phyloP scores from a whole-genome alignment of 148 eudicot species.

The Chenopodium suecicum region DNA sequence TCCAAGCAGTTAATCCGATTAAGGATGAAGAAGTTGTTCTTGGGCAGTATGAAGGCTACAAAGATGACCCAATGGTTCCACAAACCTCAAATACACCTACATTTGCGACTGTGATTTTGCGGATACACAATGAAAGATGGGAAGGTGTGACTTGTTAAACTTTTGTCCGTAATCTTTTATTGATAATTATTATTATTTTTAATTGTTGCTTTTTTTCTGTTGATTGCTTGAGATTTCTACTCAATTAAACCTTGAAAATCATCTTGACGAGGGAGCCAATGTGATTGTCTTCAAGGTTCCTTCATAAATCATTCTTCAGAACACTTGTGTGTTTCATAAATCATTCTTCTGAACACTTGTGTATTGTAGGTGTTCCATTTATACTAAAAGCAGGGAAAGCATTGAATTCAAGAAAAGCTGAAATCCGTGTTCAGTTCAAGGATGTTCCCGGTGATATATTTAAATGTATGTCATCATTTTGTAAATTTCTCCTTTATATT shows the following conservation, averaged over 20 bases:
- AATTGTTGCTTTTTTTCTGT: constrained; percentile 3
- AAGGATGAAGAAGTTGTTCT: constrained; percentile 88
- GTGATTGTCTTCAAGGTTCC: constrained; percentile 1
- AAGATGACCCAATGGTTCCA: constrained; percentile 90
- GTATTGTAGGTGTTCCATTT: constrained; percentile 86
- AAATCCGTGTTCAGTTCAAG: constrained; percentile 91
- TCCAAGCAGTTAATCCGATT: constrained; percentile 69
- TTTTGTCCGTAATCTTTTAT: background rate
- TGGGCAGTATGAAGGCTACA: constrained; percentile 93
- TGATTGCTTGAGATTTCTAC: constrained; percentile 1
- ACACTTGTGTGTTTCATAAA: background rate
- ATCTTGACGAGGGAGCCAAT: background rate
- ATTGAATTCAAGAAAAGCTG: constrained; percentile 81
- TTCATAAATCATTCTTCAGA: constrained; percentile 10
- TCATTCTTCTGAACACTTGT: constrained; percentile 15
- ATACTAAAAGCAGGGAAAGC: constrained; percentile 97
- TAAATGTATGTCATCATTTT: constrained; percentile 50
- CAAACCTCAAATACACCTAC: constrained; percentile 87
- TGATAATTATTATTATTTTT: background rate
- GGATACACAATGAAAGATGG: constrained; percentile 96
- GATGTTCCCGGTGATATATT: constrained; percentile 98
- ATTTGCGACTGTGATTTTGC: constrained; percentile 75
- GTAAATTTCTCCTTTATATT: background rate
- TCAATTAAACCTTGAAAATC: background rate
- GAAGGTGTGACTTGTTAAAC: constrained; percentile 54